phyloP scores from a whole-genome alignment of 495 filamentous ascomycete species.

The Aspergillus kassunensis region DNA sequence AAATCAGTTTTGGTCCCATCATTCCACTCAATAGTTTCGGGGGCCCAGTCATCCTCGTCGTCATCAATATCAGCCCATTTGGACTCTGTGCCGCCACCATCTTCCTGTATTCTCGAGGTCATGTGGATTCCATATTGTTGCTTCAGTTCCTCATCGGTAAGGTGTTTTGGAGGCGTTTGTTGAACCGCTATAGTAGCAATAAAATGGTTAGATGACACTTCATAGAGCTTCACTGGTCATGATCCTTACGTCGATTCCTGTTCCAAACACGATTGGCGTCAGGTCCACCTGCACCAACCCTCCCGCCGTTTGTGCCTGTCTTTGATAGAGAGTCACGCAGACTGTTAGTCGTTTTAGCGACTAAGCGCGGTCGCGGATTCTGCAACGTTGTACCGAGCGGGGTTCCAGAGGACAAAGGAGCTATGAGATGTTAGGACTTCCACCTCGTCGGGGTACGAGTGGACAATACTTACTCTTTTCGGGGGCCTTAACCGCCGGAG shows the following conservation, averaged over 20 bases:
- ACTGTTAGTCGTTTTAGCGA: constrained; percentile 62
- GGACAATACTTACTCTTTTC: constrained; percentile 47
- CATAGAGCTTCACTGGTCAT: neutral
- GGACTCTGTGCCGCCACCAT: constrained; percentile 74
- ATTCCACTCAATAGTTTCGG: constrained; percentile 93
- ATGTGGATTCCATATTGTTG: constrained; percentile 95
- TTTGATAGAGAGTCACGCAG: constrained; percentile 51
- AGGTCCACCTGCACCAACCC: constrained; percentile 50
- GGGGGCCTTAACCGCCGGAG: constrained; percentile 50
- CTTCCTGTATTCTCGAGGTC: constrained; percentile 82
- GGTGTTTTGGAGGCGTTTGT: constrained; percentile 79
- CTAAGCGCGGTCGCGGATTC: constrained; percentile 54
- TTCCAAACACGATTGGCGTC: constrained; percentile 90
- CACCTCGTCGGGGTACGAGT: neutral
- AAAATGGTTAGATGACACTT: constrained; percentile 24
- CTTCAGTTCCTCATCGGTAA: constrained; percentile 96
- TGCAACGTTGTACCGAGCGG: constrained; percentile 40
- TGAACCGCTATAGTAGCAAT: constrained; percentile 56
- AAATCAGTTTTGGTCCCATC: constrained; percentile 92
- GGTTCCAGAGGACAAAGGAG: constrained; percentile 36
- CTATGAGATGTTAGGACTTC: constrained; percentile 31
- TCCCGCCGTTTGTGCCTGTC: constrained; percentile 36
- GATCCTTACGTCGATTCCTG: constrained; percentile 83
- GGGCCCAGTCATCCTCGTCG: constrained; percentile 97
- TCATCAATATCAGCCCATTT: constrained; percentile 99